Evolutionary conservation across 176 grass and related monocot species (phyloP).

Genomic region (Aegilops umbellulata): DNA sequence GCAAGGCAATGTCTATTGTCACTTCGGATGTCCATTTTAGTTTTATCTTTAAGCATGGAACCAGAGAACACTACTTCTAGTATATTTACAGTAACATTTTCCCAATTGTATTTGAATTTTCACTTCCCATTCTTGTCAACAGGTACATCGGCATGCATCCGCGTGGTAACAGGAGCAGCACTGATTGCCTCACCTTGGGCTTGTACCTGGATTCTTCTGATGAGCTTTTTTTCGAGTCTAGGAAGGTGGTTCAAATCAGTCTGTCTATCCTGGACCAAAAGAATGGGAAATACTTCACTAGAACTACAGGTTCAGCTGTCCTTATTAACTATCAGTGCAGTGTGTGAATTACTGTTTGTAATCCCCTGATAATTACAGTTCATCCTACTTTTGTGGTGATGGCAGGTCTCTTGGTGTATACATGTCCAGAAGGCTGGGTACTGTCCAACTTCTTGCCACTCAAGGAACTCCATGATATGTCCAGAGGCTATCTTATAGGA

Average conservation of each 20-base stretch:
- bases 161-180: not conserved
- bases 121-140: slow-evolving; percentile 8
- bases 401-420: not conserved
- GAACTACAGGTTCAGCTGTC: not conserved
- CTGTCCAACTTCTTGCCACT: not conserved
- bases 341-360: not conserved
- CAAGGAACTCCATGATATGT: not conserved
- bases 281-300: not conserved
- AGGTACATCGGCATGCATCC: slow-evolving; percentile 23
- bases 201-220: not conserved
- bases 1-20: too few species aligned
- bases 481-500: not conserved
- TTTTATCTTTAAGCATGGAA: not conserved
- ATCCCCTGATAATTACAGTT: not conserved
- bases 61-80: not conserved
- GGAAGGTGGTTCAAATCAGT: not conserved
- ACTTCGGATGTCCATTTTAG: too few species aligned
- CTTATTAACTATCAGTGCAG: not conserved
- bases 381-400: not conserved
- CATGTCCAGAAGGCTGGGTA: not conserved
- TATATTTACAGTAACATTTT: too few species aligned
- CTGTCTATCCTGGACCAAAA: not conserved
- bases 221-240: not conserved
- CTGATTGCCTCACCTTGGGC: slow-evolving; percentile 6
- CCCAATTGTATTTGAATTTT: not conserved